These are phyloP conservation scores for Talaromyces atroroseus DNA, from an alignment of 2,329 filamentous ascomycete genomes.

Conservation along the genomic window DNA sequence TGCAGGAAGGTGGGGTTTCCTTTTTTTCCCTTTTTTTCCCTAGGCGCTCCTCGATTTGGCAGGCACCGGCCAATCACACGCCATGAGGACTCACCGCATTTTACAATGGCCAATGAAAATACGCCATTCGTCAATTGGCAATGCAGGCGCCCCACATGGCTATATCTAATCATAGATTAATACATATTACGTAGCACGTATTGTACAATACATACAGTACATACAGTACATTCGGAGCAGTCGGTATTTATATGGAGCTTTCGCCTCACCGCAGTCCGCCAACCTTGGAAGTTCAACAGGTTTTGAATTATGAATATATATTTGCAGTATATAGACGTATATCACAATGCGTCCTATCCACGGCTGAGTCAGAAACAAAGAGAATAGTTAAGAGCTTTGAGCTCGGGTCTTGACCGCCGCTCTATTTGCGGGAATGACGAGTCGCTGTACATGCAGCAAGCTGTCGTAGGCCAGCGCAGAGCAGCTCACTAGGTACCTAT, in stretches of 20 bases:
- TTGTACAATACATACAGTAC: neutral
- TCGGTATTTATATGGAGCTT: neutral
- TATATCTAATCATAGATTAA: neutral
- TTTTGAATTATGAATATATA: no score
- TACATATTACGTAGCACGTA: neutral
- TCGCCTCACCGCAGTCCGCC: neutral
- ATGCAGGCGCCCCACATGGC: neutral
- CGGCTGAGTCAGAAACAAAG: no score
- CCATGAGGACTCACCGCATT: conserved; percentile 14
- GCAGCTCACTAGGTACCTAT: neutral
- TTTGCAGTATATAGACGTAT: no score
- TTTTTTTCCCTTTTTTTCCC: conserved; percentile 20
- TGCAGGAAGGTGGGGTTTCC: conserved; percentile 10
- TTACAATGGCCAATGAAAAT: conserved; percentile 2
- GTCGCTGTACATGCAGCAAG: neutral
- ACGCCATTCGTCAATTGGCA: neutral
- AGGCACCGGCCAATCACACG: conserved; percentile 18
- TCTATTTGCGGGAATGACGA: conserved; percentile 13
- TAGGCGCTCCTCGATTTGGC: conserved; percentile 11
- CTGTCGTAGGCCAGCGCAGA: neutral
- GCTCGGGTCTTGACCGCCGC: conserved; percentile 11
- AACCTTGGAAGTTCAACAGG: no score
- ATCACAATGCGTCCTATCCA: no score
- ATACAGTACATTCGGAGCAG: neutral
- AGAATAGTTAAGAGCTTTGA: no score